phyloP scores from a whole-genome alignment of 1,284 basidiomycete genomes.

The Boletus smithii region DNA sequence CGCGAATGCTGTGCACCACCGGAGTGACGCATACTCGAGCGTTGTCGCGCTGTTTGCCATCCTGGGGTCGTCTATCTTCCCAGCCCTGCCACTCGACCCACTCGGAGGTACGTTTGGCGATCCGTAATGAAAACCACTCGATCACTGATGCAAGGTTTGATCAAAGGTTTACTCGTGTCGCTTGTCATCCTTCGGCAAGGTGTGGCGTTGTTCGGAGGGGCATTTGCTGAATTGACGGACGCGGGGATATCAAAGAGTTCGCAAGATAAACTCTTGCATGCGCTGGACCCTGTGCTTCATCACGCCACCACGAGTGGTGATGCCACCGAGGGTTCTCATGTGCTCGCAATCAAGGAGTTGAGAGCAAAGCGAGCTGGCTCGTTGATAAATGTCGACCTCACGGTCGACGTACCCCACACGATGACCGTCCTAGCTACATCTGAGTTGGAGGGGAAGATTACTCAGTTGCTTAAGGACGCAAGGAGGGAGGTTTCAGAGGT shows the following conservation, averaged over 20 bases:
- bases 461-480: slow-evolving; percentile 54
- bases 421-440: slow-evolving; percentile 59
- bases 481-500: slow-evolving; percentile 80
- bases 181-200: slow-evolving; percentile 88
- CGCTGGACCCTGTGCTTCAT: slow-evolving; percentile 55
- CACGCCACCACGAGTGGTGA: too few species aligned
- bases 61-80: slow-evolving; percentile 79
- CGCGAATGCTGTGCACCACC: slow-evolving; percentile 92
- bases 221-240: slow-evolving; percentile 84
- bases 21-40: slow-evolving; percentile 91
- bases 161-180: slow-evolving; percentile 77
- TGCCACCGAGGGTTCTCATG: slow-evolving; percentile 4
- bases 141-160: slow-evolving; percentile 10
- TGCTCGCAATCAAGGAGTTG: slow-evolving; percentile 63
- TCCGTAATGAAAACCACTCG: background rate
- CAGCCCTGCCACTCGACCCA: slow-evolving; percentile 88
- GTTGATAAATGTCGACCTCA: slow-evolving; percentile 69
- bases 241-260: slow-evolving; percentile 69
- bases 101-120: slow-evolving; percentile 69
- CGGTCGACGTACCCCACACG: slow-evolving; percentile 61
- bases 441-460: slow-evolving; percentile 61
- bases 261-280: slow-evolving; percentile 47
- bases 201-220: slow-evolving; percentile 64
- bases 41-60: slow-evolving; percentile 87
- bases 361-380: slow-evolving; percentile 80